These are phyloP conservation scores for Hyphodiscus hymeniophilus DNA, from an alignment of 495 filamentous ascomycete species.

Conservation along the genomic window DNA sequence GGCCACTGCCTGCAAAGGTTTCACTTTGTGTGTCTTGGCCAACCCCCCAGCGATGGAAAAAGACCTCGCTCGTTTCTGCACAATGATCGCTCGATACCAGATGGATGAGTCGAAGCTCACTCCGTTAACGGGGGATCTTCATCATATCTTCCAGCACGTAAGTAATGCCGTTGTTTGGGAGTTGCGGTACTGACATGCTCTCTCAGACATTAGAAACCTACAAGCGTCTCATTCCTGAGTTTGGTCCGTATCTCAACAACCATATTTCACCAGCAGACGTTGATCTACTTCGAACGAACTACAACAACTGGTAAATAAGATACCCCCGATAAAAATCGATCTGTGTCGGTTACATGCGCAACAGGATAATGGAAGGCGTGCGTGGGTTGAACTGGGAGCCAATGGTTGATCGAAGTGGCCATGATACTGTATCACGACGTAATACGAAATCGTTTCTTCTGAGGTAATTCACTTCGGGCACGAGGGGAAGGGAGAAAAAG, in stretches of 20 bases:
- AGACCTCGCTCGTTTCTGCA: conserved; percentile 74
- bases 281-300: conserved; percentile 40
- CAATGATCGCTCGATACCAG: conserved; percentile 64
- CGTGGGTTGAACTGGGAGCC: neutral
- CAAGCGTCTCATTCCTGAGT: conserved; percentile 76
- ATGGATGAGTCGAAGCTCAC: conserved; percentile 9
- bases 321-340: no score
- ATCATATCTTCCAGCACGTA: conserved; percentile 40
- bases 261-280: conserved; percentile 49
- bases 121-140: conserved; percentile 26
- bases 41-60: conserved; percentile 92
- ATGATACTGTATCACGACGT: neutral
- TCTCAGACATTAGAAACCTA: conserved; percentile 71
- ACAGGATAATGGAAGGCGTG: neutral
- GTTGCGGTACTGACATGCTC: conserved; percentile 8
- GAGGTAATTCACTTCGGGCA: neutral
- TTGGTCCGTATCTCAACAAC: conserved; percentile 67
- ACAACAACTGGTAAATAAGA: conserved; percentile 32
- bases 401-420: neutral
- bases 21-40: conserved; percentile 71
- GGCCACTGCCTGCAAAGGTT: conserved; percentile 84
- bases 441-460: neutral
- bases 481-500: neutral
- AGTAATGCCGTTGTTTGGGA: conserved; percentile 13
- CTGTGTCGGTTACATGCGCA: no score